Evolutionary conservation across 2,329 filamentous ascomycete genomes (phyloP), one percentile per base, ranked within the genome.

Genomic region (Graphium sp.): DNA sequence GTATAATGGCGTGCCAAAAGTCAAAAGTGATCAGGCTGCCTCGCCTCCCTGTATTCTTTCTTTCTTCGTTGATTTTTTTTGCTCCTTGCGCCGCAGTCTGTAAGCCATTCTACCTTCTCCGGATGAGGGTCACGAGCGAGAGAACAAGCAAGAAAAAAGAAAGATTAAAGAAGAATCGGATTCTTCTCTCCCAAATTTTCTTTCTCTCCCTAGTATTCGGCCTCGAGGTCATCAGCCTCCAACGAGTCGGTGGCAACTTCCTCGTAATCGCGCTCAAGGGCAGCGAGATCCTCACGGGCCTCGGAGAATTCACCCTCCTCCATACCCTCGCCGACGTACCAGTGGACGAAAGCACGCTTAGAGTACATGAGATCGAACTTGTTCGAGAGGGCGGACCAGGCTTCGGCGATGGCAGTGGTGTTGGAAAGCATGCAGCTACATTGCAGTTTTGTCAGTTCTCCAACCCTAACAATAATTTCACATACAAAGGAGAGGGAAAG

Each of bases 331-430:
- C 89, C 89, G 52, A 98, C 89, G 49, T 95, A 98, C 89, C 89
- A 98, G 66, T 98, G 89, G 40, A 98, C 89, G 62, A 98, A 98
- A 37, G 89, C 89, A 66, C 89, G 89, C 79, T 98, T 98, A 57
- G 83, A 91, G 76, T 95, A 94, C 89, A 98, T 98, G 55, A 98
- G 82, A 52, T 98, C 89, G 66, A 98, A 98, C 67, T 98, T 98
- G 72, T 78, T 73, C 37, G 84, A 91, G 40, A 98, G 74, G 41
- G 84, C 84, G 39, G 81, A 85, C 89, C 89, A 98, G 39, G 89
- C 89, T 65, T 95, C 87, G 49, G 87, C 81, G 48, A 98, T 98
- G 49, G 89, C 87, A 30, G 89, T 98, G 45, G 89, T 98, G 73
- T 98, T 91, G 62, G 81, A 87, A 39, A 98, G 68, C 89, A 98